Evolutionary conservation across 306 rosid genomes (phyloP).

Genomic region (Lathyrus sativus): DNA sequence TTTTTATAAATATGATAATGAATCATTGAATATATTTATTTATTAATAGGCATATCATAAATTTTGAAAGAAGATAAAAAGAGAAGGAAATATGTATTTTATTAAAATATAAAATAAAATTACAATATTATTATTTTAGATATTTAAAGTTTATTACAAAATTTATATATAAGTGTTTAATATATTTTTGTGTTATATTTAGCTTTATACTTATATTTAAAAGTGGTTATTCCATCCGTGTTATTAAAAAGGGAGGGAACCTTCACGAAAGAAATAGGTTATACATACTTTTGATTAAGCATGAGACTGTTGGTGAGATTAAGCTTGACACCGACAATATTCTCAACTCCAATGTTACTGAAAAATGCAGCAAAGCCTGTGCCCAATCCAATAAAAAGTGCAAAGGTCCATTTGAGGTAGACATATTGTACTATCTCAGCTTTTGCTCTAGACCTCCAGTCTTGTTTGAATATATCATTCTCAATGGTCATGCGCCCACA

Average conservation of each 20-base stretch:
- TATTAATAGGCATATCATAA: no score
- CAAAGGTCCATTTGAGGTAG: conserved; percentile 68
- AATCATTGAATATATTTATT: no score
- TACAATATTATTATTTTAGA: no score
- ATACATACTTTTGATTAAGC: conserved; percentile 53
- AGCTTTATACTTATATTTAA: no score
- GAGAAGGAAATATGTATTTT: no score
- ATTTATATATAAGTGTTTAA: no score
- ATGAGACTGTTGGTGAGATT: conserved; percentile 60
- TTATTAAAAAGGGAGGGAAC: neutral
- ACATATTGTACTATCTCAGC: conserved; percentile 57
- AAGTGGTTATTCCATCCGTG: conserved; percentile 29
- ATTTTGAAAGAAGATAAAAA: no score
- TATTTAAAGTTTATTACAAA: no score
- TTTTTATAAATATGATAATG: no score
- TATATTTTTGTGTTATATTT: no score
- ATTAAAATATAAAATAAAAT: no score
- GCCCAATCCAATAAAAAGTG: conserved; percentile 66
- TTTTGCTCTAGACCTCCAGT: conserved; percentile 72
- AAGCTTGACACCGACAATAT: conserved; percentile 75
- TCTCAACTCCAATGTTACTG: conserved; percentile 79
- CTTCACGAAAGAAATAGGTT: neutral
- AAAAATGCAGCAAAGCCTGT: conserved; percentile 77
- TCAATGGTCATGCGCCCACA: conserved; percentile 50
- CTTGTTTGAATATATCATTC: conserved; percentile 74